These are phyloP conservation scores for Macrolepiota albuminosa DNA, from an alignment of 768 basidiomycete genomes.

Conservation along the genomic window DNA sequence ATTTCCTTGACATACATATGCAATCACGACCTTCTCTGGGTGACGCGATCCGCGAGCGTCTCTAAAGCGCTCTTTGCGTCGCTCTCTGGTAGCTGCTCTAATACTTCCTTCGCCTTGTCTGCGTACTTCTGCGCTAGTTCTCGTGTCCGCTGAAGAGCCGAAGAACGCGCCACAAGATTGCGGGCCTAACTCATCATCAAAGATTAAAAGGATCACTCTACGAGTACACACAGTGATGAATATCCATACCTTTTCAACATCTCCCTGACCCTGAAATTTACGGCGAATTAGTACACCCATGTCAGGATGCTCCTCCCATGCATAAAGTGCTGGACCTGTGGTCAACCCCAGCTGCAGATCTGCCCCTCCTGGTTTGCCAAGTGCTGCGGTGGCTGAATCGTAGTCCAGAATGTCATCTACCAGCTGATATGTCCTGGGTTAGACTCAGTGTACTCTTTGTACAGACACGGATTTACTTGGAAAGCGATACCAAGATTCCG, in stretches of 20 bases:
- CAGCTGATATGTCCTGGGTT: conserved; percentile 45
- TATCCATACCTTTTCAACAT: conserved; percentile 71
- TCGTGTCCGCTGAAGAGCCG: conserved; percentile 78
- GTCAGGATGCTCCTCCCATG: conserved; percentile 90
- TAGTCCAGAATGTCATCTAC: conserved; percentile 96
- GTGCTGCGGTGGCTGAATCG: conserved; percentile 63
- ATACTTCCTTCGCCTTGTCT: conserved; percentile 69
- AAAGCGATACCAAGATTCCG: conserved; percentile 93
- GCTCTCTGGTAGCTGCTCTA: conserved; percentile 73
- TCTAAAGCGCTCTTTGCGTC: conserved; percentile 77
- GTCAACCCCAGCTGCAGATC: conserved; percentile 82
- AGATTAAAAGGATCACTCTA: not conserved
- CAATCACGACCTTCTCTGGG: conserved; percentile 41
- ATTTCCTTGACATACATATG: not conserved
- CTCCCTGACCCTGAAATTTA: conserved; percentile 76
- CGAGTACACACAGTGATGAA: not conserved
- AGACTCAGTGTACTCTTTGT: not conserved
- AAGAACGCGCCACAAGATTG: conserved; percentile 67
- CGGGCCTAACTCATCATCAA: conserved; percentile 50
- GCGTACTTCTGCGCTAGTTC: conserved; percentile 76
- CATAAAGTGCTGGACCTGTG: conserved; percentile 91
- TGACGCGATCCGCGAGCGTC: conserved; percentile 70
- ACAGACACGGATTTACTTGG: conserved; percentile 52
- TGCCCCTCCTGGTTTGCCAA: conserved; percentile 91
- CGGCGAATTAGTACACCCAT: conserved; percentile 83